Percentiles rank a stretch among this genome's conserved stretches.
Conservation (phyloP, 2,329 filamentous ascomycete species). For the Botrytis elliptica region DNA sequence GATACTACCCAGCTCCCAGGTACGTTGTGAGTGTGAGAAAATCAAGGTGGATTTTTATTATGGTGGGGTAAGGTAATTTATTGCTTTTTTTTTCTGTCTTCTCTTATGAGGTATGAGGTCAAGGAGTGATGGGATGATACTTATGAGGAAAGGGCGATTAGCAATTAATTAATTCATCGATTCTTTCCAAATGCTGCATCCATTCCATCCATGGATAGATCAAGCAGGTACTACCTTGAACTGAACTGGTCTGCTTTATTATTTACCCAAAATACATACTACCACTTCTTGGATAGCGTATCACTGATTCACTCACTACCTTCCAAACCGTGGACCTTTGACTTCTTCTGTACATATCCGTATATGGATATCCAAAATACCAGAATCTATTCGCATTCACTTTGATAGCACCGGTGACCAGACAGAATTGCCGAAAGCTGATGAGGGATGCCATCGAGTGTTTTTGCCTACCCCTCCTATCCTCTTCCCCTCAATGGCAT, state of each 20-base stretch:
- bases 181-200: background rate
- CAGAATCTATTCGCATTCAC: background rate
- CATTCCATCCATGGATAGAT: background rate
- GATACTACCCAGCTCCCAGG: background rate
- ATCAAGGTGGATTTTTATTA: background rate
- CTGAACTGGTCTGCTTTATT: background rate
- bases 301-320: background rate
- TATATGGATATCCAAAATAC: too few species aligned
- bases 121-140: background rate
- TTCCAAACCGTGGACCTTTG: background rate
- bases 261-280: background rate
- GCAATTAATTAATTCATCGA: background rate
- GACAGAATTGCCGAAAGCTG: background rate
- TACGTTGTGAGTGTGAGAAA: background rate
- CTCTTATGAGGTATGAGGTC: background rate
- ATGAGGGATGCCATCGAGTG: background rate
- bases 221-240: too few species aligned
- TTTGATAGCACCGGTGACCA: background rate
- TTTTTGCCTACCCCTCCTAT: background rate
- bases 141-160: background rate
- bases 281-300: background rate
- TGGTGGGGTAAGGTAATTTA: background rate
- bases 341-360: background rate
- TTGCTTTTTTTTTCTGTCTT: background rate
- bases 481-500: background rate